Percentiles rank a stretch among this genome's conserved stretches.
phyloP scores from a whole-genome alignment of 139 green algal species.

The Chlamydomonas schloesseri region DNA sequence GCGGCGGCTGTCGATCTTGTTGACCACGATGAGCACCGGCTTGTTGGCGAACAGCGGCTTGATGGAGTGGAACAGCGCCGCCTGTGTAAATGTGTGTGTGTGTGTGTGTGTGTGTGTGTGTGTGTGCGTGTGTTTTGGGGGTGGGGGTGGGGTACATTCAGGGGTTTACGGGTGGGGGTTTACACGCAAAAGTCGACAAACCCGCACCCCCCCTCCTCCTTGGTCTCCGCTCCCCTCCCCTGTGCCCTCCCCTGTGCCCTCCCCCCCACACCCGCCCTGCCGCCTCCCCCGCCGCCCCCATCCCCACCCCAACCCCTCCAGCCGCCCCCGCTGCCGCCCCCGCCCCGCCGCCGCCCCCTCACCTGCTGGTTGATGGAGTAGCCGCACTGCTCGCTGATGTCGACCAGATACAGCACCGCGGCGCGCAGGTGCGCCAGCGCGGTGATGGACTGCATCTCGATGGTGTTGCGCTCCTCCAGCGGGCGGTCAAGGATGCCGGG shows the following conservation, averaged over 20 bases:
- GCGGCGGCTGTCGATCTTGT: slow-evolving; percentile 91
- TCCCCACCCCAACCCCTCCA: not conserved
- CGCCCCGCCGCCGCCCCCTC: not conserved
- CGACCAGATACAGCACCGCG: slow-evolving; percentile 97
- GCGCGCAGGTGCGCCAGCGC: slow-evolving; percentile 97
- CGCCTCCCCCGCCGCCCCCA: too few relatives aligned
- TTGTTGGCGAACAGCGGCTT: slow-evolving; percentile 99
- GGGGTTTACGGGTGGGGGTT: too few relatives aligned
- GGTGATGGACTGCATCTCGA: slow-evolving; percentile 98
- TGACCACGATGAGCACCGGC: slow-evolving; percentile 95
- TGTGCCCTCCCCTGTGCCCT: too few relatives aligned
- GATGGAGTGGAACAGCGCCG: slow-evolving; percentile 97
- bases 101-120: slow-evolving; percentile 74
- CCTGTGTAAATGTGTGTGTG: slow-evolving; percentile 85
- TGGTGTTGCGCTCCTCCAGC: slow-evolving; percentile 99
- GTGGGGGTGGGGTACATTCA: not conserved
- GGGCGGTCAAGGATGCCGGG: slow-evolving; percentile 98
- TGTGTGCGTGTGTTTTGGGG: too few relatives aligned
- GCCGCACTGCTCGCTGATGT: slow-evolving; percentile 96
- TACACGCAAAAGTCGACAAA: too few relatives aligned
- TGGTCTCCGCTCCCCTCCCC: too few relatives aligned
- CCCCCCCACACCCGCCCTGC: too few relatives aligned
- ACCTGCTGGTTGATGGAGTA: slow-evolving; percentile 94
- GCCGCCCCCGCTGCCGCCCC: too few relatives aligned
- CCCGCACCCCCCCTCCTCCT: too few relatives aligned